A percentile compares a stretch with the other conserved stretches of the same genome.
Conservation (phyloP, 495 filamentous ascomycete species). For the Lophiotrema nucula region DNA sequence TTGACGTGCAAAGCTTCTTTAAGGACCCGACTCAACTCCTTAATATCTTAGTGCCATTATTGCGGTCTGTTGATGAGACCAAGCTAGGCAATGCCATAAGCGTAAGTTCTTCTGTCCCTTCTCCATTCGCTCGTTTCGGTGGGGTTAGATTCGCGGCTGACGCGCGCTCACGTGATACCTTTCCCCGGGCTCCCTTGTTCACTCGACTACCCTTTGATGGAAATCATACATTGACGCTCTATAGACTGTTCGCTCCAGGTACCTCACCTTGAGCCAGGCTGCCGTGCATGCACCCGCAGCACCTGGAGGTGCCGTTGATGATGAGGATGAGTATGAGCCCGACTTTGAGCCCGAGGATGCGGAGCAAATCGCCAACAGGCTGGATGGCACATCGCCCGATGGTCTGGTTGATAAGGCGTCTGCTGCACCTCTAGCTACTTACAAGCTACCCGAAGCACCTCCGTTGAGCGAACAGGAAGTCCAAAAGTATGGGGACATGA, state of each 20-base stretch:
- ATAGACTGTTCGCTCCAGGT: constrained; percentile 48
- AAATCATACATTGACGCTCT: not conserved
- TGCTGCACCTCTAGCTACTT: constrained; percentile 63
- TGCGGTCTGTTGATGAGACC: constrained; percentile 61
- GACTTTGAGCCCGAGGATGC: constrained; percentile 74
- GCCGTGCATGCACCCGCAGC: constrained; percentile 47
- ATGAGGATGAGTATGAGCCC: constrained; percentile 87
- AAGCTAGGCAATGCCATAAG: constrained; percentile 68
- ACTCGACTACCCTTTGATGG: too few relatives aligned
- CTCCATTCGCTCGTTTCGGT: not conserved
- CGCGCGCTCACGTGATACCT: constrained; percentile 14
- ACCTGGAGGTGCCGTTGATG: constrained; percentile 57
- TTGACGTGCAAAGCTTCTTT: constrained; percentile 67
- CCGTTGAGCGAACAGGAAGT: constrained; percentile 67
- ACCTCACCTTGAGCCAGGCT: constrained; percentile 46
- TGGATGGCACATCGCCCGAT: constrained; percentile 63
- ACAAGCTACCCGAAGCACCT: constrained; percentile 76
- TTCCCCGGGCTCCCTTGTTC: too few relatives aligned
- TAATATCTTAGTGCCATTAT: constrained; percentile 69
- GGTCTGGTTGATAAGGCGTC: constrained; percentile 43
- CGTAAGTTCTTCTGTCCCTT: constrained; percentile 15
- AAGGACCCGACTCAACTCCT: constrained; percentile 72
- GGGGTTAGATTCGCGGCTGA: too few relatives aligned
- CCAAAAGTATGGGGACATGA: constrained; percentile 62
- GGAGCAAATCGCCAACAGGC: constrained; percentile 69